Evolutionary conservation across 257 asterid species (phyloP), one percentile per base, ranked within the genome.

Genomic region (Fraxinus anomala): DNA sequence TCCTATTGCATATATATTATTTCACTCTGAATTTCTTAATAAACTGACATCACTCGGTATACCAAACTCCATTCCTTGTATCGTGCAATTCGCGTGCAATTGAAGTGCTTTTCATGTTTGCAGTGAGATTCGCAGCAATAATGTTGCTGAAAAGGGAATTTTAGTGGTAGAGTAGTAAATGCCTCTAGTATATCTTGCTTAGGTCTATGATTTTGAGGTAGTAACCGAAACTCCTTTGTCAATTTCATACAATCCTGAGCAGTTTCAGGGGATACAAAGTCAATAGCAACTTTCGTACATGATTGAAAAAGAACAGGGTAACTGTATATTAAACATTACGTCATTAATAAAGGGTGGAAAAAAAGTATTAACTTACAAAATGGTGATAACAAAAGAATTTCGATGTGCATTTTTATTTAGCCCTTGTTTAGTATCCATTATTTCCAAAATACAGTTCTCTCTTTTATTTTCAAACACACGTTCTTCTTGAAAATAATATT

Each of bases 171-270:
- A 0, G 26, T 28, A 63, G 26, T 44, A 39, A 30, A 44, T 77
- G 82, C 90, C 90, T 86, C 88, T 80, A 86, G 76, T 75, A 80
- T 80, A 84, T 86, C 87, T 84, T 87, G 84, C 81, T 84, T 87
- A 26, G 88, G 84, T 78, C 87, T 79, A 79, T 87, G 90, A 23
- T 66, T 44, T 80, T 78, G 79, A 13, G 90, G 90, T 74, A 87
- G 88, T 76, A 87, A 21, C 7, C 90, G 90, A 76, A 87, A 87
- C 68, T 84, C 90, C 83, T 84, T 85, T 6, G 90, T 84, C 78
- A 87, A 76, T 12, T 68, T 78, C 65, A 87, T 80, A 79, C 90
- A 87, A 69, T 82, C 87, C 70, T 84, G 85, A 80, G 84, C 77
- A 70, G 79, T 84, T 61, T 87, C 90, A 4, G 88, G 90, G 34